These are phyloP conservation scores for Wickerhamiella brachini DNA, from an alignment of 805 yeast species.

Conservation along the genomic window DNA sequence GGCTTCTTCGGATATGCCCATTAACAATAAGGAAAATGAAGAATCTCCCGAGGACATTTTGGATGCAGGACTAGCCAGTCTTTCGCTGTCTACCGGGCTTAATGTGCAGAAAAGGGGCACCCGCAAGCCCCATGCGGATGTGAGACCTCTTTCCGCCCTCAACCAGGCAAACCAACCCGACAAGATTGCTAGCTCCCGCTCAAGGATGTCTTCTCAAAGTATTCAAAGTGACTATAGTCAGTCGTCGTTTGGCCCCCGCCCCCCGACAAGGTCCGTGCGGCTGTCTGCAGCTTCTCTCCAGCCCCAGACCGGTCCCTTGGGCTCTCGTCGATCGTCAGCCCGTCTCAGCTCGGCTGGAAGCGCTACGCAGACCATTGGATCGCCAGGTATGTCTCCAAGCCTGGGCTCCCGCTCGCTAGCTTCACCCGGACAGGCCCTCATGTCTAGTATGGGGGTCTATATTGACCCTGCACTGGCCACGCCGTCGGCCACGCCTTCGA, in stretches of 20 bases:
- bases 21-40: background rate
- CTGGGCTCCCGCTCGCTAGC: background rate
- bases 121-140: background rate
- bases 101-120: background rate
- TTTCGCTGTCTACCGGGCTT: background rate
- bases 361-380: background rate
- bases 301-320: slow-evolving; percentile 1
- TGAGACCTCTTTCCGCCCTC: background rate
- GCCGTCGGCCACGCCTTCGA: background rate
- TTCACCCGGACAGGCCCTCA: background rate
- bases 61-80: background rate
- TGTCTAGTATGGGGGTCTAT: background rate
- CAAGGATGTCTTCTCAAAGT: background rate
- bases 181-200: background rate
- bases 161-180: background rate
- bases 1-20: background rate
- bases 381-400: background rate
- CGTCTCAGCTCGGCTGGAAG: background rate
- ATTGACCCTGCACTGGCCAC: slow-evolving; percentile 2
- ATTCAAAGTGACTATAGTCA: background rate
- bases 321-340: background rate
- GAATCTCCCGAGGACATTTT: background rate
- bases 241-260: background rate
- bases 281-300: background rate
- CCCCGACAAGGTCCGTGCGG: background rate